A percentile compares a stretch with the other conserved stretches of the same genome.
Conservation (phyloP, 2,329 filamentous ascomycete species). For the Trichoderma oligosporum region DNA sequence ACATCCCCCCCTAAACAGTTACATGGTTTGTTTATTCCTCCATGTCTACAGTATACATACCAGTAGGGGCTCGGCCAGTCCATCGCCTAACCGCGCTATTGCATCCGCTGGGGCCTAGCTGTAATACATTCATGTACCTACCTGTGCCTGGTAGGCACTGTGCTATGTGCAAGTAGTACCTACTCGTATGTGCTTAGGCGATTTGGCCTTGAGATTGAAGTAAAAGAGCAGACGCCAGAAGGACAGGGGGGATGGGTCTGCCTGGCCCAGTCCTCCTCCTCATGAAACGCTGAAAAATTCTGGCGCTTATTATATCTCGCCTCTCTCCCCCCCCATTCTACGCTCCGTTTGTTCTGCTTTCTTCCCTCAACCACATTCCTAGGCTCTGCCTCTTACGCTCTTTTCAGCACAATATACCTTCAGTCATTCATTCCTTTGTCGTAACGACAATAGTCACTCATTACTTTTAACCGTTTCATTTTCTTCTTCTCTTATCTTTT, state of each 20-base stretch:
- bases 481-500: constrained; percentile 19
- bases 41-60: too few species aligned
- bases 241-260: neutral
- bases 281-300: constrained; percentile 11
- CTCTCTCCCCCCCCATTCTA: constrained; percentile 18
- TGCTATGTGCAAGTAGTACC: too few species aligned
- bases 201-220: neutral
- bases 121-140: neutral
- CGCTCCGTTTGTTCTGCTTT: constrained; percentile 8
- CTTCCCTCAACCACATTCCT: constrained; percentile 30
- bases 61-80: constrained; percentile 11
- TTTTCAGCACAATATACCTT: constrained; percentile 24
- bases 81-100: constrained; percentile 10
- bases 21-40: too few species aligned
- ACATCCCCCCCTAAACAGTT: too few species aligned
- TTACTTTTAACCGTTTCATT: constrained; percentile 1
- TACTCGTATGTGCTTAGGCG: too few species aligned
- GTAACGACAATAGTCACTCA: constrained; percentile 15
- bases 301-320: constrained; percentile 13
- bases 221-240: neutral
- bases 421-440: constrained; percentile 19
- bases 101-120: neutral
- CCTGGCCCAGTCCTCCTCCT: neutral
- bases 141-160: neutral
- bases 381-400: constrained; percentile 31